Conservation (phyloP, 2,329 filamentous ascomycete genomes). For the Seiridium cupressi region DNA sequence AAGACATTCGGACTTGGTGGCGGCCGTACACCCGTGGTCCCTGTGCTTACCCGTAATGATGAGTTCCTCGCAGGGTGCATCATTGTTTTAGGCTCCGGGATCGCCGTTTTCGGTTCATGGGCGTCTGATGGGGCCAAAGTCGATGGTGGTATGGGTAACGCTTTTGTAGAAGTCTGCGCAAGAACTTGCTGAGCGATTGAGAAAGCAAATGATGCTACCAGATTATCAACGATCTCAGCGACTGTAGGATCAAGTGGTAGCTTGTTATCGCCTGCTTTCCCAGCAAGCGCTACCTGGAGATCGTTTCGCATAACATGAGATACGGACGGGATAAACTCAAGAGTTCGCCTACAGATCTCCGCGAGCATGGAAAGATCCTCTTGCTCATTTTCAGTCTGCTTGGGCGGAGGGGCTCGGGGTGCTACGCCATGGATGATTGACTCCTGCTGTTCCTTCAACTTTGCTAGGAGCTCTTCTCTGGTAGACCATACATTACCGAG, state of each 20-base stretch:
- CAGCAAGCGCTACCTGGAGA: conserved; percentile 59
- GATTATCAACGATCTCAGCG: conserved; percentile 63
- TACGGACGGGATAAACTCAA: conserved; percentile 80
- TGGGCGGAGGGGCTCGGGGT: conserved; percentile 45
- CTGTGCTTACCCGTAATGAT: conserved; percentile 50
- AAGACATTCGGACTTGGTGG: conserved; percentile 53
- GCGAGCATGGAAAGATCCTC: conserved; percentile 80
- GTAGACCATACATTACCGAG: conserved; percentile 73
- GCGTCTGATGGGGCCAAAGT: conserved; percentile 44
- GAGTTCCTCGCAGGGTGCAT: conserved; percentile 66
- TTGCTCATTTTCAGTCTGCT: conserved; percentile 52
- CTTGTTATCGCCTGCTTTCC: conserved; percentile 32
- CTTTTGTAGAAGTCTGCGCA: conserved; percentile 69
- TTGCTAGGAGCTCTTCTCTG: conserved; percentile 59
- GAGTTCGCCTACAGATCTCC: conserved; percentile 78
- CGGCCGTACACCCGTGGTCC: conserved; percentile 27
- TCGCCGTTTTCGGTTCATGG: conserved; percentile 59
- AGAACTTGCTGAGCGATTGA: conserved; percentile 74
- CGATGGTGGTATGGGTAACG: conserved; percentile 64
- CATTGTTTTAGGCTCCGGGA: conserved; percentile 69
- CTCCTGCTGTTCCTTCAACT: conserved; percentile 62
- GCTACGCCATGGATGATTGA: conserved; percentile 57
- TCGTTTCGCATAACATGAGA: conserved; percentile 80
- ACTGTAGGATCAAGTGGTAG: conserved; percentile 32
- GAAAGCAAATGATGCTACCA: conserved; percentile 77